Evolutionary conservation across 805 yeast genomes (phyloP), one percentile per base, ranked within the genome.

Genomic region (Yamadazyma ubonensis): DNA sequence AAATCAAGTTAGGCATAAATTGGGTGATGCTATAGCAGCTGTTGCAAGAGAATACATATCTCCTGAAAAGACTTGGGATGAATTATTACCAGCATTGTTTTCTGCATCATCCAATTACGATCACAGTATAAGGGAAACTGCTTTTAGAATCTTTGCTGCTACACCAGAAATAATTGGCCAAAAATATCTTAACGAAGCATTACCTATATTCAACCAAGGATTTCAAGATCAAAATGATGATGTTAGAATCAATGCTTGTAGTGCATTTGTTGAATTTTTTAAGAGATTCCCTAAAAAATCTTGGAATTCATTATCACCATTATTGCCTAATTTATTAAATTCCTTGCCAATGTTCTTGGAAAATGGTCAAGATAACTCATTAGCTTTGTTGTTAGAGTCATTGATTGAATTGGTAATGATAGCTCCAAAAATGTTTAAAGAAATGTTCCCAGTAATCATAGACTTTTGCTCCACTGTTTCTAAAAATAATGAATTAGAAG

Each of bases 21-120:
- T 93, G 35, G 82, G 96, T 2, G 99, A 93, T 68, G 95, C 96
- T 6, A 83, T 93, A 34, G 86, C 97, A 1, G 98, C 90, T 63
- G 78, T 91, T 33, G 95, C 96, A 2, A 81, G 82, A 53, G 75
- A 70, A 33, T 83, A 79, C 43, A 81, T 77, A 10, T 53, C 67
- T 3, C 71, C 67, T 14, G 70, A 69, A 16, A 73, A 72, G 4
- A 61, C 70, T 4, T 91, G 99, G 99, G 78, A 82, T 11, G 90
- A 86, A 29, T 74, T 85, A 35, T 64, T 89, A 27, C 88, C 86
- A 38, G 79, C 88, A 0, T 68, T 91, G 28, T 76, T 87, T 46
- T 78, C 76, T 51, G 88, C 93, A 8, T 66, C 81, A 14, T 67
- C 71, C 39, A 60, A 57, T 44, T 52, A 60, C 16, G 84, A 83